These are phyloP conservation scores for Epichloe coenophiala DNA, from an alignment of 2,329 filamentous ascomycete genomes.

Conservation along the genomic window DNA sequence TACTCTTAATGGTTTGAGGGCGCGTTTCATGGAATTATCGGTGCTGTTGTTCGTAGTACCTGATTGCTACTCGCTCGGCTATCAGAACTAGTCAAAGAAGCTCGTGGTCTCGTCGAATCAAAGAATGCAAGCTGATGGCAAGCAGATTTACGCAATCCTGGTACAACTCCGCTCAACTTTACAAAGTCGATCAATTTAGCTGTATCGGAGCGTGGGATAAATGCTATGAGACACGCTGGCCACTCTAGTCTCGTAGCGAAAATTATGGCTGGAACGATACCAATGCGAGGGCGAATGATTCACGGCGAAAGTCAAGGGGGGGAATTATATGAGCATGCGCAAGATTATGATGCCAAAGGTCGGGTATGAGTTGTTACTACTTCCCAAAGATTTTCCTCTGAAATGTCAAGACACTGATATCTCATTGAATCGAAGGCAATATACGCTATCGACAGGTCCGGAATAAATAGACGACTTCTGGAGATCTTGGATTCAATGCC, in stretches of 20 bases:
- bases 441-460: slow-evolving; percentile 71
- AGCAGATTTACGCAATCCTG: slow-evolving; percentile 74
- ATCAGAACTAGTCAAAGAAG: not conserved
- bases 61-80: not conserved
- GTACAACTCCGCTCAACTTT: slow-evolving; percentile 80
- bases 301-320: slow-evolving; percentile 58
- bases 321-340: slow-evolving; percentile 62
- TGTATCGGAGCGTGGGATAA: slow-evolving; percentile 84
- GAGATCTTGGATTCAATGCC: slow-evolving; percentile 71
- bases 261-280: slow-evolving; percentile 67
- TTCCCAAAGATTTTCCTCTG: not conserved
- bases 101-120: not conserved
- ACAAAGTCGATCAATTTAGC: slow-evolving; percentile 98
- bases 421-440: slow-evolving; percentile 46
- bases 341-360: slow-evolving; percentile 82
- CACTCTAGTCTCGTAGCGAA: slow-evolving; percentile 55
- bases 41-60: not conserved
- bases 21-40: too few relatives aligned
- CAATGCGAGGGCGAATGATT: slow-evolving; percentile 95
- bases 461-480: slow-evolving; percentile 70
- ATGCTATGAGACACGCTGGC: slow-evolving; percentile 63
- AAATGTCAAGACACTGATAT: not conserved
- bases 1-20: too few relatives aligned
- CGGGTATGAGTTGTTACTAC: slow-evolving; percentile 41
- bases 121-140: not conserved